Percentiles rank a stretch among this genome's conserved stretches.
Conservation (phyloP, 805 yeast species). For the Saturnispora ahearnii region DNA sequence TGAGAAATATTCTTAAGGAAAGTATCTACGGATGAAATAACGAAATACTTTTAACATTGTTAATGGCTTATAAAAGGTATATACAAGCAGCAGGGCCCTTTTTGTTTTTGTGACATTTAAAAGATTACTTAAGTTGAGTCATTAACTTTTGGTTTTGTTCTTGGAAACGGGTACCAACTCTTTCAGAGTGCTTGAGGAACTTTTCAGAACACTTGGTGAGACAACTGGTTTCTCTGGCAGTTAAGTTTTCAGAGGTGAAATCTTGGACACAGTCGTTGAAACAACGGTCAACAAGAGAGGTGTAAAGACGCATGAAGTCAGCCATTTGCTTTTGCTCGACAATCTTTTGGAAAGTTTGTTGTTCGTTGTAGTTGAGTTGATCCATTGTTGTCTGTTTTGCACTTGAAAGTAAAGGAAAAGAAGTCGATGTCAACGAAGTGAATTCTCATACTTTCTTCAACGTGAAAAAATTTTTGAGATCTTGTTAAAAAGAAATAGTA, state of each 20-base stretch:
- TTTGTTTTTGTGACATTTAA: neutral
- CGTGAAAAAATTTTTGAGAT: neutral
- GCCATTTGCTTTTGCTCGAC: slow-evolving; percentile 98
- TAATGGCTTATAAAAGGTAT: neutral
- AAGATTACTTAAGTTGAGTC: slow-evolving; percentile 45
- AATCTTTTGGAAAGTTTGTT: slow-evolving; percentile 89
- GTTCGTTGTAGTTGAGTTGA: slow-evolving; percentile 89
- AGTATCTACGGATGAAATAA: slow-evolving; percentile 12
- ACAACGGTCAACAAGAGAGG: slow-evolving; percentile 93
- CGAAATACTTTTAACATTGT: neutral
- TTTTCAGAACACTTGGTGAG: slow-evolving; percentile 90
- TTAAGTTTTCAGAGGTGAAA: slow-evolving; percentile 84
- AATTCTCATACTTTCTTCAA: neutral
- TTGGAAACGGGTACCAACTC: slow-evolving; percentile 98
- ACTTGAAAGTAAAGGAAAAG: neutral
- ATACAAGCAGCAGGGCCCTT: slow-evolving; percentile 2
- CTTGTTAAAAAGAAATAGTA: neutral
- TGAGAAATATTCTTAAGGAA: slow-evolving; percentile 51
- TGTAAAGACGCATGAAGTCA: slow-evolving; percentile 95
- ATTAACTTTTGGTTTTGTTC: slow-evolving; percentile 79
- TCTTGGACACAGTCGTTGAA: slow-evolving; percentile 97
- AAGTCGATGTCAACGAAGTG: neutral
- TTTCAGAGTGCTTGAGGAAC: slow-evolving; percentile 94
- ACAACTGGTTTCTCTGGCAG: slow-evolving; percentile 79
- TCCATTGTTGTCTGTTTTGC: slow-evolving; percentile 51